Percentiles rank a stretch among this genome's conserved stretches.
These are phyloP conservation scores for Trichosporon asahii DNA, from an alignment of 1,284 basidiomycete genomes.

Conservation along the genomic window DNA sequence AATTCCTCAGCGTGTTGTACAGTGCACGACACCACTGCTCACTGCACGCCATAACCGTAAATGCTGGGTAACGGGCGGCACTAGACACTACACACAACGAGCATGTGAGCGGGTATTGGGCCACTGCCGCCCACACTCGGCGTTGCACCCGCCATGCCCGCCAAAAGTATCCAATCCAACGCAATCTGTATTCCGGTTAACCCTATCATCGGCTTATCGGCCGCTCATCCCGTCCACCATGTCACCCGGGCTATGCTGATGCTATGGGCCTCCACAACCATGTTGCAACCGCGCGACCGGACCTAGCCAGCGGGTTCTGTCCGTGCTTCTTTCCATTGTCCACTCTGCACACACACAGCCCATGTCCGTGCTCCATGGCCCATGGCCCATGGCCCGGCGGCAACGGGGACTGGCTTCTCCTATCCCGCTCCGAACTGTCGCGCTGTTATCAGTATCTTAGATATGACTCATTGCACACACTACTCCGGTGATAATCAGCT, in stretches of 20 bases:
- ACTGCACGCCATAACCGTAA: slow-evolving; percentile 5
- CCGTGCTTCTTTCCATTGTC: background rate
- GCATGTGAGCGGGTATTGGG: background rate
- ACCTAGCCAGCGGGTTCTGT: background rate
- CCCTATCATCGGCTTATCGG: slow-evolving; percentile 8
- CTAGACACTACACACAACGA: background rate
- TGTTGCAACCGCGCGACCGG: too few species aligned
- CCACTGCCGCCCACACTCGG: background rate
- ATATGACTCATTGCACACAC: too few species aligned
- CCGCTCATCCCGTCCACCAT: too few species aligned
- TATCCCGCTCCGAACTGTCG: background rate
- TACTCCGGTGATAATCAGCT: too few species aligned
- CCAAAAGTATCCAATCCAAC: background rate
- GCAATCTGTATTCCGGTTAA: background rate
- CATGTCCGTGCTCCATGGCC: background rate
- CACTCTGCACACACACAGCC: background rate
- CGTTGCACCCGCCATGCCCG: background rate
- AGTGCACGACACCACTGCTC: background rate
- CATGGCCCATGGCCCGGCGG: background rate
- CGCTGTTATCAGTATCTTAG: background rate
- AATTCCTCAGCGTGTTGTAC: background rate
- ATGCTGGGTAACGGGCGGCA: too few species aligned
- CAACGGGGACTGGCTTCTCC: background rate
- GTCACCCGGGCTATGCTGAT: too few species aligned
- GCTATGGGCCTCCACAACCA: too few species aligned